Evolutionary conservation across 768 basidiomycete species (phyloP).

Genomic region (Calocybe cyanea): DNA sequence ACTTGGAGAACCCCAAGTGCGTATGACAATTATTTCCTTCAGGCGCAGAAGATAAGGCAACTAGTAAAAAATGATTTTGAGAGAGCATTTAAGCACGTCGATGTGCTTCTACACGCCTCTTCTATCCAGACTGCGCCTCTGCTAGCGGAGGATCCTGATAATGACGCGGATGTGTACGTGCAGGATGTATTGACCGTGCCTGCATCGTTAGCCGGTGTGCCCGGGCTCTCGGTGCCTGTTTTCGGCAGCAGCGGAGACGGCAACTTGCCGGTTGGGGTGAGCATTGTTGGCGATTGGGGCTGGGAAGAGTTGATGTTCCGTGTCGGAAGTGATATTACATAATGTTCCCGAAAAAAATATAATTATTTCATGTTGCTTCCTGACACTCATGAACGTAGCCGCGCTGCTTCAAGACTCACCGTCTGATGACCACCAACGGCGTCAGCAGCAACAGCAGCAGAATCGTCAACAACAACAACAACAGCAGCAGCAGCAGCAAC

Average conservation of each 20-base stretch:
- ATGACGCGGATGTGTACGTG: conserved; percentile 58
- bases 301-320: conserved; percentile 55
- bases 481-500: conserved; percentile 18
- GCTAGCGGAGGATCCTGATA: conserved; percentile 25
- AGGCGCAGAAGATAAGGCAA: conserved; percentile 80
- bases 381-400: conserved; percentile 57
- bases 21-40: conserved; percentile 97
- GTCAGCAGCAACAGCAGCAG: conserved; percentile 2
- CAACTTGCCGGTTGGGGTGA: conserved; percentile 82
- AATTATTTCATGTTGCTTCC: not conserved
- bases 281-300: conserved; percentile 88
- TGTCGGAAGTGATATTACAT: conserved; percentile 37
- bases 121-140: conserved; percentile 81
- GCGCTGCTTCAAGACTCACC: conserved; percentile 68
- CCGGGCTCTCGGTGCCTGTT: conserved; percentile 72
- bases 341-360: no score
- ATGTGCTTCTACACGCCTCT: conserved; percentile 83
- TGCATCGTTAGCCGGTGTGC: conserved; percentile 85
- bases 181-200: conserved; percentile 93
- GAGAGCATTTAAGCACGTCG: conserved; percentile 65
- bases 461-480: not conserved
- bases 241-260: conserved; percentile 34
- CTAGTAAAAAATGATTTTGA: conserved; percentile 73
- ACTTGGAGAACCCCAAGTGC: conserved; percentile 51
- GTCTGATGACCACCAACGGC: conserved; percentile 44